Conservation (phyloP, 73 alveolate species). For the Stentor coeruleus region DNA sequence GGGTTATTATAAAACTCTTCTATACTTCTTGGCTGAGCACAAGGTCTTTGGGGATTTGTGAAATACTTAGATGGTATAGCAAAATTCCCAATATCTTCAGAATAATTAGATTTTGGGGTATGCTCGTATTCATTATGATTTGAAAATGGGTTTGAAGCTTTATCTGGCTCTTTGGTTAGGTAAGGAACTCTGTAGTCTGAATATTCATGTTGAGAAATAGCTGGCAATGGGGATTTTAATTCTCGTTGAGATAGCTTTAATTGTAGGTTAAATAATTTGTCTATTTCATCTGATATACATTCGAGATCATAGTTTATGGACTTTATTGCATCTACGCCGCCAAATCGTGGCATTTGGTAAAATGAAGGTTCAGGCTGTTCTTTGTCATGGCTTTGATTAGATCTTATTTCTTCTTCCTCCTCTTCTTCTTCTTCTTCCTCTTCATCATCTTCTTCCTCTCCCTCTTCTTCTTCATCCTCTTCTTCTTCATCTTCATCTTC, state of each 20-base stretch:
- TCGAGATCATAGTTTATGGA: background rate
- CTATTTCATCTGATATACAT: background rate
- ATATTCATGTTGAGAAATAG: background rate
- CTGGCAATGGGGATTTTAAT: background rate
- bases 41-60: background rate
- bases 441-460: no score
- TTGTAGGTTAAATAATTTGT: background rate
- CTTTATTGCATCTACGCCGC: background rate
- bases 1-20: background rate
- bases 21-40: background rate
- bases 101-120: background rate
- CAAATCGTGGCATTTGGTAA: background rate
- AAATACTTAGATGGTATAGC: background rate
- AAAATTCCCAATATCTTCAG: background rate
- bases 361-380: background rate
- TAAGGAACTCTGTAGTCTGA: background rate
- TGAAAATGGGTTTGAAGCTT: no score
- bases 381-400: no score
- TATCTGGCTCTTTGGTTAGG: no score
- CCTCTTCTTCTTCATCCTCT: background rate
- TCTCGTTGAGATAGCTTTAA: background rate
- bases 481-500: slow-evolving; percentile 5
- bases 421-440: no score
- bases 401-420: no score
- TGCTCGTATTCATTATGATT: no score